phyloP scores from a whole-genome alignment of 768 basidiomycete genomes.

The Coprinopsis strossmayeri region DNA sequence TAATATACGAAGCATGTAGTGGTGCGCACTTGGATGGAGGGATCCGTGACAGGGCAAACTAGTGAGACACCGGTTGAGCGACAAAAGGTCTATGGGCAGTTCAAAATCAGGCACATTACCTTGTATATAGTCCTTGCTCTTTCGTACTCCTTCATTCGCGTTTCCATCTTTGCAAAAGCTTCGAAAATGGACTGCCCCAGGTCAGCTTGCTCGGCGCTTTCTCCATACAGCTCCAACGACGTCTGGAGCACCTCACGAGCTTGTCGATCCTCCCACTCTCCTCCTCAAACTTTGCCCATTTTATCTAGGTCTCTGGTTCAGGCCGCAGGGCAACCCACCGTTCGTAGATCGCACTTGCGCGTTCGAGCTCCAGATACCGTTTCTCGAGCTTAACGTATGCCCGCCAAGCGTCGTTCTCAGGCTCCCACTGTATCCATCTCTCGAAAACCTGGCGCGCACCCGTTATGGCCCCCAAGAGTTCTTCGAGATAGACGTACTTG shows the following conservation, averaged over 20 bases:
- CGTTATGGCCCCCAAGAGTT: neutral
- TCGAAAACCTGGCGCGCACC: neutral
- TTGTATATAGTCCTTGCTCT: conserved; percentile 96
- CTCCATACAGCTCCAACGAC: neutral
- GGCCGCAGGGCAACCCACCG: conserved; percentile 19
- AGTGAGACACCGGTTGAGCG: neutral
- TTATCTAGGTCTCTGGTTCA: conserved; percentile 76
- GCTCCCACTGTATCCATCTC: neutral
- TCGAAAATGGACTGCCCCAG: neutral
- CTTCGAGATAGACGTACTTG: neutral
- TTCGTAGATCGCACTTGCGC: neutral
- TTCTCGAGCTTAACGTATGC: neutral
- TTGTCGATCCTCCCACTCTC: conserved; percentile 44
- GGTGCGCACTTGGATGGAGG: conserved; percentile 84
- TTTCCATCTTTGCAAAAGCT: conserved; percentile 89
- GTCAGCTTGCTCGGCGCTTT: neutral
- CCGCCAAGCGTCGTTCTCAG: neutral
- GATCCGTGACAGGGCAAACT: conserved; percentile 90
- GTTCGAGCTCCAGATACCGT: neutral
- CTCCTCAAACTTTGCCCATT: conserved; percentile 83
- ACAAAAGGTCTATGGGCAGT: neutral
- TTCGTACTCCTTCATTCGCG: conserved; percentile 89
- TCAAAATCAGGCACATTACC: conserved; percentile 33
- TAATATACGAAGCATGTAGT: conserved; percentile 73
- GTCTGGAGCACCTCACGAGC: neutral